Evolutionary conservation across 192 early-diverging fungal species (phyloP).

Genomic region (Coemansia sp.): DNA sequence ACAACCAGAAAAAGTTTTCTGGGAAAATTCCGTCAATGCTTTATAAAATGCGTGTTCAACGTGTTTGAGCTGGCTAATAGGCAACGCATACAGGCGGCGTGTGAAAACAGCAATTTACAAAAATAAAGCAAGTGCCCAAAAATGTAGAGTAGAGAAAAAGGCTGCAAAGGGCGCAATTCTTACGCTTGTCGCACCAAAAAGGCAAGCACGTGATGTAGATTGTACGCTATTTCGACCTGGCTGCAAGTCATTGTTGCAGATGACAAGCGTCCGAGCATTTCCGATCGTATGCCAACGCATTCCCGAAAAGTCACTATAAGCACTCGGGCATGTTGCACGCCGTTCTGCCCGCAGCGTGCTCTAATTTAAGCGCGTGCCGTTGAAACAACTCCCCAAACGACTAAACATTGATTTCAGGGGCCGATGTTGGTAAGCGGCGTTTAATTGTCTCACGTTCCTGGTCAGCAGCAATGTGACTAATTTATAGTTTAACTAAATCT

Average conservation of each 20-base stretch:
- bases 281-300: neutral
- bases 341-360: neutral
- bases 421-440: neutral
- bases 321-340: neutral
- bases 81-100: slow-evolving; percentile 2
- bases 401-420: neutral
- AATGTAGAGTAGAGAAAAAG: neutral
- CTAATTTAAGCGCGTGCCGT: neutral
- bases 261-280: neutral
- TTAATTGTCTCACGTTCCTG: neutral
- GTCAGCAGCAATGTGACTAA: neutral
- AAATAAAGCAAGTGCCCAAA: neutral
- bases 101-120: slow-evolving; percentile 3
- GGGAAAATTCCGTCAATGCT: neutral
- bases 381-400: neutral
- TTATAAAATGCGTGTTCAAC: neutral
- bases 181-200: neutral
- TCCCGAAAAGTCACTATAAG: neutral
- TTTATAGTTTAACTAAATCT: neutral
- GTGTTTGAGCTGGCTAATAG: neutral
- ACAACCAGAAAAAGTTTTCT: neutral
- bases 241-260: neutral
- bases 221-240: neutral
- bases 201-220: neutral
- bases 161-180: neutral